Percentiles rank a stretch among this genome's conserved stretches.
phyloP scores from a whole-genome alignment of 2,329 filamentous ascomycete species.

The Stagonosporopsis vannaccii region DNA sequence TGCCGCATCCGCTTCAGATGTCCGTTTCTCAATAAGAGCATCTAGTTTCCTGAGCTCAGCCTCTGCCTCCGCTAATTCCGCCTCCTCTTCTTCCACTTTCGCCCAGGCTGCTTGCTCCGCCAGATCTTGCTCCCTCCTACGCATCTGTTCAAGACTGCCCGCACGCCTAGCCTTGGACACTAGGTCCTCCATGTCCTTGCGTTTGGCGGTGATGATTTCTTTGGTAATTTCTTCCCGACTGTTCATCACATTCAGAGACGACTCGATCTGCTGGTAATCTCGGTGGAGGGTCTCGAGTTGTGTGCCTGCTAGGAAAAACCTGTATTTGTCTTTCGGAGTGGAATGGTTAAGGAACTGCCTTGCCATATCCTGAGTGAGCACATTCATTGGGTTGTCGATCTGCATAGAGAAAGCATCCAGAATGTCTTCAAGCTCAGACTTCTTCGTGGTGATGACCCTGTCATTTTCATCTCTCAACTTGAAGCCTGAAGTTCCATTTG shows the following conservation, averaged over 20 bases:
- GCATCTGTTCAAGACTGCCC: conserved; percentile 70
- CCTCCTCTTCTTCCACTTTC: conserved; percentile 81
- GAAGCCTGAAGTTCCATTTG: conserved; percentile 77
- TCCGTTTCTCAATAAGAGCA: conserved; percentile 58
- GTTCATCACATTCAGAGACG: conserved; percentile 76
- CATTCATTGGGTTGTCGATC: conserved; percentile 95
- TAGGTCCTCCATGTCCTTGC: conserved; percentile 66
- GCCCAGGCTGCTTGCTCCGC: conserved; percentile 81
- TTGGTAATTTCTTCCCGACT: conserved; percentile 67
- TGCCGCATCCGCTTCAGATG: conserved; percentile 55
- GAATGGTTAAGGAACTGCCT: conserved; percentile 91
- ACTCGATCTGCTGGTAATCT: conserved; percentile 85
- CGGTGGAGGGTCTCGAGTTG: conserved; percentile 91
- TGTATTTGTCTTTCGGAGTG: conserved; percentile 85
- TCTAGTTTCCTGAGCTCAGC: conserved; percentile 45
- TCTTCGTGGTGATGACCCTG: conserved; percentile 79
- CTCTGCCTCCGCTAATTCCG: conserved; percentile 39
- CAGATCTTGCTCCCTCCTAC: conserved; percentile 65
- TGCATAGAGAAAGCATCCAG: conserved; percentile 92
- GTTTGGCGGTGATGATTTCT: conserved; percentile 69
- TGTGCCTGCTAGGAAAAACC: conserved; percentile 93
- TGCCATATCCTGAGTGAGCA: conserved; percentile 93
- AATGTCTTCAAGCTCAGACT: conserved; percentile 87
- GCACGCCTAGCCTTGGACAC: conserved; percentile 70
- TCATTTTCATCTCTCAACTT: conserved; percentile 80